Evolutionary conservation across 2,329 filamentous ascomycete genomes (phyloP).

Genomic region (Xylariaceae sp.): DNA sequence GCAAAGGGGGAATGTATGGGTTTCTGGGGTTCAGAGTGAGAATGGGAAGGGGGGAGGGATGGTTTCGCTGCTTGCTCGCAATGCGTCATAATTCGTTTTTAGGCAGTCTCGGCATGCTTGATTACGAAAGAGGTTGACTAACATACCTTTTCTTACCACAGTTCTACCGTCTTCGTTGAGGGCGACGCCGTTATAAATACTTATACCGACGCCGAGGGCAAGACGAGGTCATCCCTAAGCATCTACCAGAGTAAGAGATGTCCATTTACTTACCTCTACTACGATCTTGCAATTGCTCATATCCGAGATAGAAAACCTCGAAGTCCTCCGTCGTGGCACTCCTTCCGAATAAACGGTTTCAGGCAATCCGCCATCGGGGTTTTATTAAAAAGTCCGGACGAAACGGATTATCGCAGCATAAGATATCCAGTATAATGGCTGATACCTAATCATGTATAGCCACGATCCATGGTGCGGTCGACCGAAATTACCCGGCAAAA

Average conservation of each 20-base stretch:
- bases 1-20: too few species aligned
- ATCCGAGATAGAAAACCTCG: conserved; percentile 50
- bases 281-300: neutral
- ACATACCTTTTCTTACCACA: conserved; percentile 46
- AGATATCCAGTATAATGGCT: too few species aligned
- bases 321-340: conserved; percentile 51
- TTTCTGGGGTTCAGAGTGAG: too few species aligned
- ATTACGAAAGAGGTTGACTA: conserved; percentile 13
- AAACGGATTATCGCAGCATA: too few species aligned
- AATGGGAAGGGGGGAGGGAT: too few species aligned
- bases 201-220: conserved; percentile 75
- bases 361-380: too few species aligned
- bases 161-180: conserved; percentile 81
- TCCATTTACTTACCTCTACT: neutral
- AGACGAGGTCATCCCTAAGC: conserved; percentile 67
- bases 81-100: neutral
- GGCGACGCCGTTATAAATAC: conserved; percentile 75
- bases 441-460: too few species aligned
- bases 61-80: too few species aligned
- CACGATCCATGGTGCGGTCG: neutral
- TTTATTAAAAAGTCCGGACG: too few species aligned
- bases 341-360: conserved; percentile 21
- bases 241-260: conserved; percentile 76
- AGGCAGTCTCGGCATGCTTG: neutral
- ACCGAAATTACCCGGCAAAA: too few species aligned